Percentiles rank a stretch among this genome's conserved stretches.
Evolutionary conservation across 176 grass and related monocot species (phyloP).

Genomic region (Dendrocalamus sinicus): DNA sequence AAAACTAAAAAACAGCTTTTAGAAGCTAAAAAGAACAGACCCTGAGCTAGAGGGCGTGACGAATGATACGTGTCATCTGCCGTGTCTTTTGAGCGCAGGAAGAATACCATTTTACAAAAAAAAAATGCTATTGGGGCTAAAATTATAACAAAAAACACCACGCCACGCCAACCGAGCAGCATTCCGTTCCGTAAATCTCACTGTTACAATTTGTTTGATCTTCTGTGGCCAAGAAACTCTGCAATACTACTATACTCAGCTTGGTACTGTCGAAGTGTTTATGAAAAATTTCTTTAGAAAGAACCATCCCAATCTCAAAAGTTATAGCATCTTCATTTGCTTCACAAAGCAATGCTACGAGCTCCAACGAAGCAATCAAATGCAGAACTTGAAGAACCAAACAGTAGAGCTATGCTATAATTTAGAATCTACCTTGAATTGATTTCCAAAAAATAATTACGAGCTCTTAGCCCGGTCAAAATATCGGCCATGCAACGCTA

Average conservation of each 20-base stretch:
- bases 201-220: too few species aligned
- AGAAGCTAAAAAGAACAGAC: too few species aligned
- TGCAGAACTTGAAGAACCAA: neutral
- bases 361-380: conserved; percentile 35
- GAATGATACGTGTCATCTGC: accelerated
- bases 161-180: too few species aligned
- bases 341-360: neutral
- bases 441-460: conserved; percentile 26
- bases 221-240: neutral
- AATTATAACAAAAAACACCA: too few species aligned
- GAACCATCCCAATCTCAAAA: too few species aligned
- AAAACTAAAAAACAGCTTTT: too few species aligned
- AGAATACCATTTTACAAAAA: too few species aligned
- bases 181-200: too few species aligned
- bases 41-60: too few species aligned
- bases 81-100: accelerated
- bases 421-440: conserved; percentile 28
- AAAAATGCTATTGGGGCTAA: too few species aligned
- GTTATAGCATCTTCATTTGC: neutral
- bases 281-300: too few species aligned
- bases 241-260: neutral
- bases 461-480: conserved; percentile 46
- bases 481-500: conserved; percentile 40
- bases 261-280: too few species aligned
- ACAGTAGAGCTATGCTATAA: conserved; percentile 20